Base-by-base conservation (phyloP, 1,284 basidiomycete genomes). In the Anthracocystis setariae region DNA sequence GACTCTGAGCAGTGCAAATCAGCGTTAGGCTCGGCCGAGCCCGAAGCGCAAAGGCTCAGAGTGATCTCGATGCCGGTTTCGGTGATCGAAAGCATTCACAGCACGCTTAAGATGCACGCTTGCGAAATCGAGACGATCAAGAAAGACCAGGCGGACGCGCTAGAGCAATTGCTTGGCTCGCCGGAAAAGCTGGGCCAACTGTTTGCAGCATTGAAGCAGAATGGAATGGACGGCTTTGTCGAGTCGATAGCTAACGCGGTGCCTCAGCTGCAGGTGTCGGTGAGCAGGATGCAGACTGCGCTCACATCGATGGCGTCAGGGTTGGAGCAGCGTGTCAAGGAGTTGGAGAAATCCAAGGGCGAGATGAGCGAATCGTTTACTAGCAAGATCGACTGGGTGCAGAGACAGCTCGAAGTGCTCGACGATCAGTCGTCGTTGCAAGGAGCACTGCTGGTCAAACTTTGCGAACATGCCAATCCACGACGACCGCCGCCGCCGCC, bases 381-480 rank as follows among this genome's bases (percentile, higher is more conserved):
- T 13, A 23, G 24, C 9, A 52, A 51, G 46, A 20, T 21, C 17
- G 35, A 42, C 9, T 51, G 18, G 42, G 18, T 63, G 5, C 48
- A 62, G 29, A 47, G 27, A 27, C 52, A 60, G 46, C 15, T 59
- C 13, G 50, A 62, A 15, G 32, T 25, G 46, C 35, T 73, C 23
- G 69, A 73, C 23, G 60, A 63, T 35, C 69, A 68, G 53, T 37
- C 49, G 15, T 52, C 69, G 18, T 35, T 67, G 56, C 69, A 73
- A 52, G 69, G 60, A 37, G 69, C 69, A 5, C 42, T 73, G 33
- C 46, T 73, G 29, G 56, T 56, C 48, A 67, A 64, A 46, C 45
- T 73, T 18, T 12, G 37, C 17, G 63, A 73, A 39, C 59, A 72
- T 27, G 58, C 58, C 25, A 66, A 72, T 38, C 68, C 68, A 10